A percentile compares a stretch with the other conserved stretches of the same genome.
These are phyloP conservation scores for Fragaria nilgerrensis DNA, from an alignment of 306 rosid species.

Conservation along the genomic window DNA sequence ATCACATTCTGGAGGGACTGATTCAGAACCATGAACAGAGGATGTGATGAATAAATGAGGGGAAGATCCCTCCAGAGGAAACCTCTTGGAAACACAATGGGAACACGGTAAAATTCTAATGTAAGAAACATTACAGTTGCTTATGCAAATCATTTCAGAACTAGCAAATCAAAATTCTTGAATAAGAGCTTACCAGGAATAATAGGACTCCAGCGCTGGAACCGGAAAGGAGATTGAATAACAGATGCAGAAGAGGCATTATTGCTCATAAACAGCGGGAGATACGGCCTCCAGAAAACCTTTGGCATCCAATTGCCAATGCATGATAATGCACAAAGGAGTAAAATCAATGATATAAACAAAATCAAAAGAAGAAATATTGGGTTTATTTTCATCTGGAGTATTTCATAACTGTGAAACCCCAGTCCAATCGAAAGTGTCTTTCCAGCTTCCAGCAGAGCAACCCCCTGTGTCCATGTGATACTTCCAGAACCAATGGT, in stretches of 20 bases:
- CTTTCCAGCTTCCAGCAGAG: conserved; percentile 87
- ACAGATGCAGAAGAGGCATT: conserved; percentile 62
- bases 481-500: conserved; percentile 89
- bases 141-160: conserved; percentile 8
- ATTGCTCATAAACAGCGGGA: conserved; percentile 72
- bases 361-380: conserved; percentile 47
- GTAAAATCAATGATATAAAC: conserved; percentile 59
- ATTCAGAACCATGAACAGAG: neutral
- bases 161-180: conserved; percentile 4
- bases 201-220: conserved; percentile 83
- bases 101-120: neutral
- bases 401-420: conserved; percentile 50
- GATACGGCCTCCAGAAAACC: conserved; percentile 66
- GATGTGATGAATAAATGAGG: neutral
- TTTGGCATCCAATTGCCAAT: conserved; percentile 69
- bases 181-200: conserved; percentile 59
- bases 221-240: conserved; percentile 71
- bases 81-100: neutral
- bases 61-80: neutral
- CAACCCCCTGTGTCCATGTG: conserved; percentile 98
- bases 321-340: conserved; percentile 69
- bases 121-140: neutral
- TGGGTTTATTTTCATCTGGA: conserved; percentile 66
- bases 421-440: conserved; percentile 51
- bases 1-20: neutral